Evolutionary conservation across 2,329 filamentous ascomycete species (phyloP).

Genomic region (Colletotrichum gloeosporioides): DNA sequence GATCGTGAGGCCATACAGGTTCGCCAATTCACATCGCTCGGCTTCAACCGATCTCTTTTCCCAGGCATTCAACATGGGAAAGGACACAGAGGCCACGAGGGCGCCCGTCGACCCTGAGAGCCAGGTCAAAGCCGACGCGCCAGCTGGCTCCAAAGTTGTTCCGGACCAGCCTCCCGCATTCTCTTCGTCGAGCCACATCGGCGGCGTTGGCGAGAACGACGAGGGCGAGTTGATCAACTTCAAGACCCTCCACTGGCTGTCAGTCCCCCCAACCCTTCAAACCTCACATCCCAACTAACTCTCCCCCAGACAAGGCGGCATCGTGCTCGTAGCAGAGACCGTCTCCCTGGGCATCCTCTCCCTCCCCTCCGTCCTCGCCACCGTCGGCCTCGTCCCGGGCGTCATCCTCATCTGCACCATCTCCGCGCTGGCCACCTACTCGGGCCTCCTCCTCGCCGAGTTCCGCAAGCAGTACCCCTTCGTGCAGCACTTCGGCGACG

Average conservation of each 20-base stretch:
- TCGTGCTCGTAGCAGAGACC: conserved; percentile 50
- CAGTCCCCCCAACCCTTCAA: conserved; percentile 4
- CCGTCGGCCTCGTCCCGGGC: conserved; percentile 75
- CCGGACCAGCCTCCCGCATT: not conserved
- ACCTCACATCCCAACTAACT: not conserved
- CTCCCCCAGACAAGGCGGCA: conserved; percentile 44
- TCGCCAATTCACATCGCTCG: not conserved
- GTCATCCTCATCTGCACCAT: conserved; percentile 73
- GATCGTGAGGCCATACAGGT: not conserved
- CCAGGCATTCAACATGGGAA: conserved; percentile 1
- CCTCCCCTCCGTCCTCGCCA: conserved; percentile 76
- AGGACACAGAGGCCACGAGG: not conserved
- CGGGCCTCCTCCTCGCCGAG: conserved; percentile 61
- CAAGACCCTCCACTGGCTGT: conserved; percentile 44
- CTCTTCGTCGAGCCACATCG: not conserved
- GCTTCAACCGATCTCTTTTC: not conserved
- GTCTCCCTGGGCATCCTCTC: conserved; percentile 64
- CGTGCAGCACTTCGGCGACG: conserved; percentile 70
- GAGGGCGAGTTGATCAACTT: conserved; percentile 34
- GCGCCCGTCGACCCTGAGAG: not conserved
- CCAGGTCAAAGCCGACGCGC: not conserved
- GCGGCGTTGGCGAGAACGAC: not conserved
- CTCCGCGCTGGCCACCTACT: conserved; percentile 71
- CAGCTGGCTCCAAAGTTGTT: not conserved
- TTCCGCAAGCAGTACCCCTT: conserved; percentile 76